These are phyloP conservation scores for Aethionema arabicum DNA, from an alignment of 345 rosid species.

Conservation along the genomic window DNA sequence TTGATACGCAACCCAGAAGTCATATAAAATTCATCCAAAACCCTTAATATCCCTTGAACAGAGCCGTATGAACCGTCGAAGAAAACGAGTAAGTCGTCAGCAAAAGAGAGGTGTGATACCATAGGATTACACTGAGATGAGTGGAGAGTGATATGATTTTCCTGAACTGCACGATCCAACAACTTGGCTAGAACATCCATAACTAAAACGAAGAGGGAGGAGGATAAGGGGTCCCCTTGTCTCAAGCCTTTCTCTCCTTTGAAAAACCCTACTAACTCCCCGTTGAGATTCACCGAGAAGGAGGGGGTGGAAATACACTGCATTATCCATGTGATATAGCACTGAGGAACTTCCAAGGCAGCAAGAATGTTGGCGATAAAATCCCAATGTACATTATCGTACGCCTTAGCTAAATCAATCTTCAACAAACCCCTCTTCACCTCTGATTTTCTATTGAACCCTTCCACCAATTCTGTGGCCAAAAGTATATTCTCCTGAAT, in stretches of 20 bases:
- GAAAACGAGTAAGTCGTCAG: no score
- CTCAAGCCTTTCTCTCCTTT: background rate
- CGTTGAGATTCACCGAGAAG: background rate
- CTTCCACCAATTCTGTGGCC: background rate
- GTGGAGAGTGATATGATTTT: no score
- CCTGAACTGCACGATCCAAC: no score
- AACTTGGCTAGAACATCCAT: background rate
- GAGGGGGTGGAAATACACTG: background rate
- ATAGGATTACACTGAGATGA: no score
- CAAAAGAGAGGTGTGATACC: no score
- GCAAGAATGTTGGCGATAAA: background rate
- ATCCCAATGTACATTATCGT: background rate
- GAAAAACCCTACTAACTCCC: background rate
- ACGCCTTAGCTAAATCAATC: background rate
- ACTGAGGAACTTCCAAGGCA: background rate
- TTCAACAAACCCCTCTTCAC: background rate
- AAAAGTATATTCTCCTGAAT: background rate
- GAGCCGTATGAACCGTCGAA: no score
- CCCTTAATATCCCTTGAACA: no score
- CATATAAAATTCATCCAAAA: background rate
- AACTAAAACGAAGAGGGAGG: background rate
- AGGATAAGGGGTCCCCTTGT: constrained; percentile 1
- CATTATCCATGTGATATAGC: background rate
- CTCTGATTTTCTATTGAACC: background rate
- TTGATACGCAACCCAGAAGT: background rate